These are phyloP conservation scores for Rutidosis leptorrhynchoides DNA, from an alignment of 129 eudicot species.

Conservation along the genomic window DNA sequence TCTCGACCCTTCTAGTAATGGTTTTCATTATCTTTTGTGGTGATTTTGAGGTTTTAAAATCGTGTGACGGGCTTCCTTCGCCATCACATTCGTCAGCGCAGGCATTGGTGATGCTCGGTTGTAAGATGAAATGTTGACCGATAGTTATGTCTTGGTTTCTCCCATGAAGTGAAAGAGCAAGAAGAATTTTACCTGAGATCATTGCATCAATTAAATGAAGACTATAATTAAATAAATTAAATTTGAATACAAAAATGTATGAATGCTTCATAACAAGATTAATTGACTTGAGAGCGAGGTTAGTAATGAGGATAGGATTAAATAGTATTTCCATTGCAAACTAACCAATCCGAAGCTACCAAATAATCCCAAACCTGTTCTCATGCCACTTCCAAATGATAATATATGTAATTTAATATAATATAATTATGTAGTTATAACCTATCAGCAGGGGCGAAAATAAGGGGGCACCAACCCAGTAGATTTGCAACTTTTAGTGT, in stretches of 20 bases:
- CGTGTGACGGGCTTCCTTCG: conserved; percentile 24
- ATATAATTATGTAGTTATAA: too few species aligned
- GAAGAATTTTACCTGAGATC: conserved; percentile 71
- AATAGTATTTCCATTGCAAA: too few species aligned
- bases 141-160: conserved; percentile 41
- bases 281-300: too few species aligned
- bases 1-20: conserved; percentile 56
- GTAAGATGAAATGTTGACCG: conserved; percentile 21
- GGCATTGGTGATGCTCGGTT: conserved; percentile 26
- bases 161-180: conserved; percentile 71
- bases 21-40: conserved; percentile 53
- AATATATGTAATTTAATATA: too few species aligned
- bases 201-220: not conserved
- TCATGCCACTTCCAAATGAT: too few species aligned
- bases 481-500: too few species aligned
- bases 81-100: conserved; percentile 34
- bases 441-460: too few species aligned
- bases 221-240: not conserved
- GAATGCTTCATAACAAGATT: not conserved
- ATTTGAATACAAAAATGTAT: not conserved
- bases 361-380: too few species aligned
- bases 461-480: too few species aligned
- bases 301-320: too few species aligned
- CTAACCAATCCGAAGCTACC: too few species aligned
- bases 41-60: conserved; percentile 28